Evolutionary conservation across 768 basidiomycete genomes (phyloP).

Genomic region (Russula abietina): DNA sequence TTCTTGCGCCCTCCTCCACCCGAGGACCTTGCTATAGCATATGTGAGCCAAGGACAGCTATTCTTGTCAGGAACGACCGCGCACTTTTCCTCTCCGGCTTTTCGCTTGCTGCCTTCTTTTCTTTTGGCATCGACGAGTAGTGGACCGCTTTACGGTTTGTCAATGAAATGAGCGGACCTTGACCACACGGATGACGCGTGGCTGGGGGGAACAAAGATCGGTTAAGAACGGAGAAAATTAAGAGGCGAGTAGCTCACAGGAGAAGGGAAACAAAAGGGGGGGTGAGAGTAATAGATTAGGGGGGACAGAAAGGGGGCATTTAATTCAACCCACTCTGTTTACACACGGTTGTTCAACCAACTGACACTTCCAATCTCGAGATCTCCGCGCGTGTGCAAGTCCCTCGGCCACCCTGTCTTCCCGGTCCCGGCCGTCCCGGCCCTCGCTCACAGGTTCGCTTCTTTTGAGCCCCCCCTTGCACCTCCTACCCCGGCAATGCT

Average conservation of each 20-base stretch:
- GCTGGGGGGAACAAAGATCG: neutral
- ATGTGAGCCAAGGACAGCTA: constrained; percentile 11
- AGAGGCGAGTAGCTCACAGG: neutral
- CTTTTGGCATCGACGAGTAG: constrained; percentile 20
- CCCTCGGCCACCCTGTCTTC: constrained; percentile 19
- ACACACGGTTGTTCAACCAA: constrained; percentile 17
- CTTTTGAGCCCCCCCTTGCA: constrained; percentile 36
- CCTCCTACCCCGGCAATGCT: constrained; percentile 49
- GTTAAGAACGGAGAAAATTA: neutral
- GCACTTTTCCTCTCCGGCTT: constrained; percentile 25
- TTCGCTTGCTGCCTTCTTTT: constrained; percentile 23
- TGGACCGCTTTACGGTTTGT: neutral
- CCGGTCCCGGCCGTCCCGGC: neutral
- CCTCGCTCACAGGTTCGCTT: constrained; percentile 38
- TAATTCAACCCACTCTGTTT: constrained; percentile 22
- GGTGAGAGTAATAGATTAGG: constrained; percentile 25
- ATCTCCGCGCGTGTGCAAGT: constrained; percentile 20
- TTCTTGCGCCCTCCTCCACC: constrained; percentile 50
- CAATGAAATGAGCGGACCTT: neutral
- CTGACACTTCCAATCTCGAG: constrained; percentile 25
- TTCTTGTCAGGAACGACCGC: neutral
- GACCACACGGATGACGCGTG: constrained; percentile 8
- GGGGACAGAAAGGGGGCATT: constrained; percentile 29
- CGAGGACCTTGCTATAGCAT: constrained; percentile 44
- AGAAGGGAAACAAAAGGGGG: constrained; percentile 6